phyloP scores from a whole-genome alignment of 306 rosid species.

The Medicago lupulina region DNA sequence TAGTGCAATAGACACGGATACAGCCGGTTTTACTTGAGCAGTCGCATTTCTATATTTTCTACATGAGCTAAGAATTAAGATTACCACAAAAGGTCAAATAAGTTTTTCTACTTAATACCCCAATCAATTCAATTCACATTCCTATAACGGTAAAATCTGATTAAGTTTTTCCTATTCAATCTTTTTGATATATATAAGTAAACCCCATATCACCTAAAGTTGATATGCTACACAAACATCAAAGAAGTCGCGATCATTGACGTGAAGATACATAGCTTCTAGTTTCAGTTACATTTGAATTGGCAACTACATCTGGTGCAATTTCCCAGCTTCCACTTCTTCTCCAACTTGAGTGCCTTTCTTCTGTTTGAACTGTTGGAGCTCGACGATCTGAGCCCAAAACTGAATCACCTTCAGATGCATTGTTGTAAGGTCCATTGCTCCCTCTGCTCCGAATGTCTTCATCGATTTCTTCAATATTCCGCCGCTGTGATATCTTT shows the following conservation, averaged over 20 bases:
- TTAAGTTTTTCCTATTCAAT: slow-evolving; percentile 38
- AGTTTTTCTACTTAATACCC: slow-evolving; percentile 44
- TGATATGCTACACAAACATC: slow-evolving; percentile 42
- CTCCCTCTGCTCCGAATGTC: slow-evolving; percentile 85
- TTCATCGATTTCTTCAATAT: slow-evolving; percentile 77
- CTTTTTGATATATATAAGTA: slow-evolving; percentile 49
- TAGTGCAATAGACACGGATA: no score
- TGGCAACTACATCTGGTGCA: slow-evolving; percentile 63
- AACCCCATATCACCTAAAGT: slow-evolving; percentile 47
- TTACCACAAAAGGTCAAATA: slow-evolving; percentile 43
- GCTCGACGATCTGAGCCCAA: slow-evolving; percentile 76
- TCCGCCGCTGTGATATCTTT: slow-evolving; percentile 91
- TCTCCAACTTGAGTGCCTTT: slow-evolving; percentile 83
- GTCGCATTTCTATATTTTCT: slow-evolving; percentile 61
- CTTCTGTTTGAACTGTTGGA: slow-evolving; percentile 72
- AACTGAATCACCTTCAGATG: slow-evolving; percentile 71
- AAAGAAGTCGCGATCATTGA: slow-evolving; percentile 49
- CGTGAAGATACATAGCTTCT: slow-evolving; percentile 58
- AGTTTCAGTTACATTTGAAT: slow-evolving; percentile 67
- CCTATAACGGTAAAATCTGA: slow-evolving; percentile 46
- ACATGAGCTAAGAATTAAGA: slow-evolving; percentile 52
- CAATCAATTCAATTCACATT: slow-evolving; percentile 47
- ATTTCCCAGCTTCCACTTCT: slow-evolving; percentile 86
- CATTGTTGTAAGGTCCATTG: slow-evolving; percentile 65
- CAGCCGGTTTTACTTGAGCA: slow-evolving; percentile 46